A percentile compares a stretch with the other conserved stretches of the same genome.
Conservation (phyloP, 108 stramenopile species). For the Fragilariopsis cylindrus region DNA sequence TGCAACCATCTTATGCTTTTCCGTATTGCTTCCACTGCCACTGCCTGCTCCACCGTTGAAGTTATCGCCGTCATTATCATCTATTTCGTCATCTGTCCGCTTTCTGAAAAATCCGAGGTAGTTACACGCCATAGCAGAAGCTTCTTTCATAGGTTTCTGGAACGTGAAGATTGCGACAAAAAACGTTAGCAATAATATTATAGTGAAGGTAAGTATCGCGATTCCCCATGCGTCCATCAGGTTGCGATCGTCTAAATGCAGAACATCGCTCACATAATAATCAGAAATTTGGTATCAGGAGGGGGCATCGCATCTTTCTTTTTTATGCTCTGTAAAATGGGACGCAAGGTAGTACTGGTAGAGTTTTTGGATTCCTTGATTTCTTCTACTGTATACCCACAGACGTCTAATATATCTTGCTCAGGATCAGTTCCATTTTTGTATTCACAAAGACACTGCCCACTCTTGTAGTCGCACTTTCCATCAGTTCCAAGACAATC, state of each 20-base stretch:
- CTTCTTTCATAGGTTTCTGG: background rate
- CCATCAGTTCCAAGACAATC: conserved; percentile 79
- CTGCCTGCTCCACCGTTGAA: background rate
- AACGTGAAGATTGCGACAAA: background rate
- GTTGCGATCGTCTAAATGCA: conserved; percentile 17
- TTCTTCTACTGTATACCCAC: conserved; percentile 5
- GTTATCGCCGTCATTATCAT: background rate
- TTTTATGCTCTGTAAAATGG: conserved; percentile 8
- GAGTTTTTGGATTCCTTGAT: background rate
- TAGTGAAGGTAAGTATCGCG: background rate
- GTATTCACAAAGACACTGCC: conserved; percentile 69
- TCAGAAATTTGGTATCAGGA: conserved; percentile 24
- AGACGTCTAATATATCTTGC: background rate
- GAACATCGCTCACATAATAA: conserved; percentile 34
- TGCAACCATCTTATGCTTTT: conserved; percentile 87
- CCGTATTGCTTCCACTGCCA: conserved; percentile 11
- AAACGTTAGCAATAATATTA: background rate
- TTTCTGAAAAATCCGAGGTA: background rate
- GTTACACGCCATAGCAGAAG: background rate
- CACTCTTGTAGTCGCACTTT: conserved; percentile 63
- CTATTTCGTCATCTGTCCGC: background rate
- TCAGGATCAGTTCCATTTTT: conserved; percentile 4
- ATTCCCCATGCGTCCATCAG: conserved; percentile 28
- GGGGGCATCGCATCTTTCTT: conserved; percentile 20
- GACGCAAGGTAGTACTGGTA: background rate